These are phyloP conservation scores for Tolypocladium ophioglossoides DNA, from an alignment of 2,329 filamentous ascomycete genomes.

Conservation along the genomic window DNA sequence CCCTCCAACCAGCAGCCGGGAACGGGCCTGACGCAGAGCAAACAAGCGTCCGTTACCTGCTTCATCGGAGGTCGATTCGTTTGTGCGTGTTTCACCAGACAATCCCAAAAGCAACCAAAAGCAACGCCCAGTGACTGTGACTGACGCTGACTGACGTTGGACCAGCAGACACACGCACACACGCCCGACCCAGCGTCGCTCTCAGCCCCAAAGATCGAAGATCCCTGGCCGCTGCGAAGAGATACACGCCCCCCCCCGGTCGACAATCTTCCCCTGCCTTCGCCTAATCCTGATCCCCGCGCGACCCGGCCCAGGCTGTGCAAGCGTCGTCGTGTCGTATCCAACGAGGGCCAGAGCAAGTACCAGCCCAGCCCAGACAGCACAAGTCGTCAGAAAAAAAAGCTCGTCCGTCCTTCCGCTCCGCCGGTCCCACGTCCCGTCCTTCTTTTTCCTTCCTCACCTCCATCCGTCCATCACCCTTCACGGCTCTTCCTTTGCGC, in stretches of 20 bases:
- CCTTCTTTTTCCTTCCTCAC: conserved; percentile 17
- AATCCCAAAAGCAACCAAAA: neutral
- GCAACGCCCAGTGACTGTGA: neutral
- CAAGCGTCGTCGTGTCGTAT: conserved; percentile 8
- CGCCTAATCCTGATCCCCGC: conserved; percentile 13
- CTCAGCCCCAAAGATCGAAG: conserved; percentile 1
- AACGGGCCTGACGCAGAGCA: neutral
- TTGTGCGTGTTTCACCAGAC: conserved; percentile 1
- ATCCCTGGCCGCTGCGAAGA: conserved; percentile 4
- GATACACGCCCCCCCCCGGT: conserved; percentile 13
- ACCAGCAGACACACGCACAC: neutral
- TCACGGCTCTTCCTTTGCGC: conserved; percentile 36
- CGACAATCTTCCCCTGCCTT: conserved; percentile 21
- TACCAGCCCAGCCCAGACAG: conserved; percentile 11
- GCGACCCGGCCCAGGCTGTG: conserved; percentile 13
- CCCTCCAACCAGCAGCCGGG: neutral
- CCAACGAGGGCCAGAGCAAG: conserved; percentile 9
- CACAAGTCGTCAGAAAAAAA: conserved; percentile 18
- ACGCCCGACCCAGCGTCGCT: neutral
- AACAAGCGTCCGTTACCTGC: neutral
- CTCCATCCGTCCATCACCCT: conserved; percentile 21
- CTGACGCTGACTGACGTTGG: neutral
- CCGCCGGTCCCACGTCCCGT: conserved; percentile 21
- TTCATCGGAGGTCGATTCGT: neutral
- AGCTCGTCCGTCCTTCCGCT: conserved; percentile 22